These are phyloP conservation scores for Fusarium euwallaceae DNA, from an alignment of 2,329 filamentous ascomycete genomes.

Conservation along the genomic window DNA sequence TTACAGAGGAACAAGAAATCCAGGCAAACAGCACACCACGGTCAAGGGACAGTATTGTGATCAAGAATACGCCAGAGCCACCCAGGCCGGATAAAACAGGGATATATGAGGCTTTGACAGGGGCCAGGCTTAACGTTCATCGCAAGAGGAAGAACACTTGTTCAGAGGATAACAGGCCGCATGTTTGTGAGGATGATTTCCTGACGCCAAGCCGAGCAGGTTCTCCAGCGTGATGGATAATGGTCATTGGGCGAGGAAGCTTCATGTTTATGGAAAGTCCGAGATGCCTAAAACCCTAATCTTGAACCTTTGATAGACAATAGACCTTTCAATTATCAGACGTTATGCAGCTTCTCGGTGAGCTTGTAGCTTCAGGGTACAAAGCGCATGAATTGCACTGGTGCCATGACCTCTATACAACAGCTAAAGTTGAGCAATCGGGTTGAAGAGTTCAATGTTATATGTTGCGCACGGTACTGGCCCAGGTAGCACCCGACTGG, in stretches of 20 bases:
- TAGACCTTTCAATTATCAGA: not conserved
- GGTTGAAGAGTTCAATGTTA: not conserved
- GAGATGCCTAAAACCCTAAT: conserved; percentile 9
- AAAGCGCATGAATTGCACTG: not conserved
- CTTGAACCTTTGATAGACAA: not conserved
- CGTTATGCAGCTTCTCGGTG: not conserved
- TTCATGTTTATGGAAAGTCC: not conserved
- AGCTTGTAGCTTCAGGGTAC: not conserved
- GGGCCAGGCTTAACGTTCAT: conserved; percentile 24
- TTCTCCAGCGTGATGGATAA: conserved; percentile 16
- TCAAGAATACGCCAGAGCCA: conserved; percentile 30
- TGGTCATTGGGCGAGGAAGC: not conserved
- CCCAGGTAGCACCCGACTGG: not conserved
- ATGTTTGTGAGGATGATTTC: conserved; percentile 48
- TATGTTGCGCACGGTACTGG: not conserved
- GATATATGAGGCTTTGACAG: conserved; percentile 45
- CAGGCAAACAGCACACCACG: not conserved
- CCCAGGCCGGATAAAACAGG: conserved; percentile 33
- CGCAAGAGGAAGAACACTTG: conserved; percentile 41
- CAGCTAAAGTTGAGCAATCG: not conserved
- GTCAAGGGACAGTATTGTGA: conserved; percentile 42
- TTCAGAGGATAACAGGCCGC: conserved; percentile 51
- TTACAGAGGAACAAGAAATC: conserved; percentile 4
- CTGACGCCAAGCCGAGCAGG: conserved; percentile 16
- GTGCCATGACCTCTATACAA: not conserved